These are phyloP conservation scores for Zymoseptoria ardabiliae DNA, from an alignment of 2,329 filamentous ascomycete species.

Conservation along the genomic window DNA sequence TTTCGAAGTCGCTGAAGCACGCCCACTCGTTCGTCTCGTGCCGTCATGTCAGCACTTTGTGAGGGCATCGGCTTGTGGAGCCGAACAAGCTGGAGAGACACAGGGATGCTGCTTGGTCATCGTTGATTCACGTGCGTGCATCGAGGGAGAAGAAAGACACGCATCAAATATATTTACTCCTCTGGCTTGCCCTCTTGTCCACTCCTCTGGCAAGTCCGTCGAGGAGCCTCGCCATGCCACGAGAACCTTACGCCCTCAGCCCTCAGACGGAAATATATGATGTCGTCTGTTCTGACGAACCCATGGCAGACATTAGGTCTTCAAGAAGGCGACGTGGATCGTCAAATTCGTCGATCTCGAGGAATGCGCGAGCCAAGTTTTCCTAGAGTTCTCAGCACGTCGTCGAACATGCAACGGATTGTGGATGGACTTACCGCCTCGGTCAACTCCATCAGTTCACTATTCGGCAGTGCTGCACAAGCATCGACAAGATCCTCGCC, in stretches of 20 bases:
- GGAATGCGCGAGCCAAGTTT: conserved; percentile 37
- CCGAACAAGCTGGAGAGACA: not conserved
- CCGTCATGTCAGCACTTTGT: not conserved
- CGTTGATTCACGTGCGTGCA: too few relatives aligned
- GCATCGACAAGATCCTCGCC: conserved; percentile 70
- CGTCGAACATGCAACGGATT: not conserved
- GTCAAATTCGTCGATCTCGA: conserved; percentile 31
- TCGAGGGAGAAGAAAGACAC: too few relatives aligned
- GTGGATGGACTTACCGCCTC: conserved; percentile 47
- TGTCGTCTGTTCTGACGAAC: not conserved
- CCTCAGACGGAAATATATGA: not conserved
- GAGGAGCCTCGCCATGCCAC: not conserved
- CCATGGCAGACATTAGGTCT: conserved; percentile 28
- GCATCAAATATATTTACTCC: too few relatives aligned
- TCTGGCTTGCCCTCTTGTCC: too few relatives aligned
- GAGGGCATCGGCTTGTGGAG: not conserved
- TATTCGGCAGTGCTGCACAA: conserved; percentile 59
- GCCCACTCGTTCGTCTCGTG: not conserved
- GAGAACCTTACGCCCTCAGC: not conserved
- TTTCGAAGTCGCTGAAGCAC: not conserved
- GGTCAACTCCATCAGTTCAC: conserved; percentile 60
- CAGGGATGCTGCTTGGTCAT: too few relatives aligned
- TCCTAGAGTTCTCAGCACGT: conserved; percentile 27
- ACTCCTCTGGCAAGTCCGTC: not conserved
- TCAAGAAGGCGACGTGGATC: conserved; percentile 32